Percentiles rank a stretch among this genome's conserved stretches.
phyloP scores from a whole-genome alignment of 2,329 filamentous ascomycete species.

The Acarospora socialis region DNA sequence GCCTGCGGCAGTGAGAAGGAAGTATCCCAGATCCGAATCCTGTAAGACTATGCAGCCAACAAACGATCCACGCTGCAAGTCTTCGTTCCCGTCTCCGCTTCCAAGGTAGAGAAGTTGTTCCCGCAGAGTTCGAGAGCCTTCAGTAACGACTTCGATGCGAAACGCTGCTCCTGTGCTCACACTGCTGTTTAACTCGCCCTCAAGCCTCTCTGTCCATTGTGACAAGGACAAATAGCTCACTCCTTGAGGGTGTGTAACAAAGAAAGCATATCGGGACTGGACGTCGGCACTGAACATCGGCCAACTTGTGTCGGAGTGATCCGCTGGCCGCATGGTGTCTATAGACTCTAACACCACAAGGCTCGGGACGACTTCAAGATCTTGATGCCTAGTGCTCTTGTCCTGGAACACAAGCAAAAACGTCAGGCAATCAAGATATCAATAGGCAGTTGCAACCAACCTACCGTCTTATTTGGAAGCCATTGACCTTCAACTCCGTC shows the following conservation, averaged over 20 bases:
- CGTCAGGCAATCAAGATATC: no score
- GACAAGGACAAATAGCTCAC: constrained; percentile 42
- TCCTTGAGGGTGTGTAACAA: constrained; percentile 40
- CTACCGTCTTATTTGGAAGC: constrained; percentile 33
- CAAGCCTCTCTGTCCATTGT: constrained; percentile 42
- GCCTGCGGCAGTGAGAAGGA: constrained; percentile 37
- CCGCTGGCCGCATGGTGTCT: constrained; percentile 23
- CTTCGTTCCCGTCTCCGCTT: constrained; percentile 19
- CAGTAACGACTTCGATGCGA: constrained; percentile 41
- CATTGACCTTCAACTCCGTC: constrained; percentile 49
- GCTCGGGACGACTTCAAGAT: no score
- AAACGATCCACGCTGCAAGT: constrained; percentile 25
- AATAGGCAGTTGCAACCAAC: background rate
- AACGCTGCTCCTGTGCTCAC: constrained; percentile 39
- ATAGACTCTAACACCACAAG: constrained; percentile 31
- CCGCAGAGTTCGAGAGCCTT: constrained; percentile 34
- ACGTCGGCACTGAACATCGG: constrained; percentile 44
- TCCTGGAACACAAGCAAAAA: no score
- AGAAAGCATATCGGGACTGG: constrained; percentile 43
- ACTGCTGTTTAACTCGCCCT: constrained; percentile 40
- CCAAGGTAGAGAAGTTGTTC: constrained; percentile 32
- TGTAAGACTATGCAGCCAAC: constrained; percentile 39
- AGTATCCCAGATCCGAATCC: constrained; percentile 43
- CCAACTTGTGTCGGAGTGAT: constrained; percentile 21
- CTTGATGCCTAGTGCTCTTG: no score